phyloP scores from a whole-genome alignment of 257 asterid species.

The Solanum neorickii region DNA sequence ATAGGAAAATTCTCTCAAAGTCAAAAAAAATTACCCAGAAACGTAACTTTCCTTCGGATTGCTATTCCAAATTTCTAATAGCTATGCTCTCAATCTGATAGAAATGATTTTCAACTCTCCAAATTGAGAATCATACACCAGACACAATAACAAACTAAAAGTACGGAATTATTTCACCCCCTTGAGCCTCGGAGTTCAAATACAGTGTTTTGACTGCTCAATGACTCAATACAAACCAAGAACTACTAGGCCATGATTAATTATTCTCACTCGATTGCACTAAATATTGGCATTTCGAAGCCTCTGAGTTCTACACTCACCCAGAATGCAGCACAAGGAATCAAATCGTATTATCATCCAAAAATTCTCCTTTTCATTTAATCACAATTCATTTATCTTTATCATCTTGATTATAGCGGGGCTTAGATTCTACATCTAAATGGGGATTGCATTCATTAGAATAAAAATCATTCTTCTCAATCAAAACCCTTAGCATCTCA shows the following conservation, averaged over 20 bases:
- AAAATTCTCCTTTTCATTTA: neutral
- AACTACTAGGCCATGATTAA: neutral
- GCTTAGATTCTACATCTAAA: constrained; percentile 13
- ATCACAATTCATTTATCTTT: neutral
- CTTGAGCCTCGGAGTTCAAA: neutral
- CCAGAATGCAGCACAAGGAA: neutral
- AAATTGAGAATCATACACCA: neutral
- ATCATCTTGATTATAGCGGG: neutral
- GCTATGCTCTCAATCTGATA: neutral
- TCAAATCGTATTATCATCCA: neutral
- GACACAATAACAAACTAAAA: neutral
- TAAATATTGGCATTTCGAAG: neutral
- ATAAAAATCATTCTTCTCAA: constrained; percentile 78
- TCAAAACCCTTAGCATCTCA: constrained; percentile 51
- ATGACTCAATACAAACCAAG: neutral
- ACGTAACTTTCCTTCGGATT: neutral
- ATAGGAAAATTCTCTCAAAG: neutral
- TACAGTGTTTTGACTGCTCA: neutral
- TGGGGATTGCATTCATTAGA: constrained; percentile 70
- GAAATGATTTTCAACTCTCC: neutral
- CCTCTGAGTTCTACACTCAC: neutral
- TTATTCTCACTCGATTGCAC: neutral
- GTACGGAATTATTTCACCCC: neutral
- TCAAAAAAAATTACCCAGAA: neutral
- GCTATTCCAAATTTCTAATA: neutral